These are phyloP conservation scores for Endocladia muricata DNA, from an alignment of 31 red algal genomes.

Conservation along the genomic window DNA sequence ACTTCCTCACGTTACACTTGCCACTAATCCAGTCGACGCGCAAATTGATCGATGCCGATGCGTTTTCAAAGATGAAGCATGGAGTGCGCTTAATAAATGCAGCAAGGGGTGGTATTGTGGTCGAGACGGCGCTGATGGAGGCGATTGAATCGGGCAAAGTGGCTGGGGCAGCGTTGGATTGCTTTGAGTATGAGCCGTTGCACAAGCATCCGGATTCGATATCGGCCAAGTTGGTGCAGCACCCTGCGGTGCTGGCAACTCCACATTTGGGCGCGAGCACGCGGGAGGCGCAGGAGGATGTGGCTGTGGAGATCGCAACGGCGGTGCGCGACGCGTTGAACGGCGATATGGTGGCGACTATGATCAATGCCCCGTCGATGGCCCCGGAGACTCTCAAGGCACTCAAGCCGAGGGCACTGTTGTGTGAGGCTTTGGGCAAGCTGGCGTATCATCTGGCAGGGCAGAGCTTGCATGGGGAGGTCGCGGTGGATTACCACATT, in stretches of 20 bases:
- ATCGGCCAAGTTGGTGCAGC: constrained; percentile 77
- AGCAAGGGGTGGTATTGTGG: constrained; percentile 92
- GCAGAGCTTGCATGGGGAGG: constrained; percentile 46
- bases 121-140: constrained; percentile 86
- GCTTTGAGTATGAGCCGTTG: constrained; percentile 89
- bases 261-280: constrained; percentile 98
- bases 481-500: constrained; percentile 62
- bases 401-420: constrained; percentile 63
- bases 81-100: constrained; percentile 89
- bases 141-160: constrained; percentile 82
- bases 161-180: constrained; percentile 90
- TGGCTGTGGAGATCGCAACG: constrained; percentile 89
- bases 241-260: constrained; percentile 84
- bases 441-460: constrained; percentile 74
- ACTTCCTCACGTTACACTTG: constrained; percentile 98
- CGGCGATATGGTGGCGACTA: constrained; percentile 80
- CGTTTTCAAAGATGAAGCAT: constrained; percentile 72
- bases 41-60: constrained; percentile 64
- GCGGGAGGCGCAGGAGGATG: constrained; percentile 96
- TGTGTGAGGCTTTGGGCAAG: constrained; percentile 74
- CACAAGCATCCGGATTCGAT: constrained; percentile 83
- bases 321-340: constrained; percentile 72
- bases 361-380: constrained; percentile 90
- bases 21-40: constrained; percentile 78
- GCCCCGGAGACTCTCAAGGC: constrained; percentile 63